phyloP scores from a whole-genome alignment of 345 rosid genomes.

The Atalantia buxifolia region DNA sequence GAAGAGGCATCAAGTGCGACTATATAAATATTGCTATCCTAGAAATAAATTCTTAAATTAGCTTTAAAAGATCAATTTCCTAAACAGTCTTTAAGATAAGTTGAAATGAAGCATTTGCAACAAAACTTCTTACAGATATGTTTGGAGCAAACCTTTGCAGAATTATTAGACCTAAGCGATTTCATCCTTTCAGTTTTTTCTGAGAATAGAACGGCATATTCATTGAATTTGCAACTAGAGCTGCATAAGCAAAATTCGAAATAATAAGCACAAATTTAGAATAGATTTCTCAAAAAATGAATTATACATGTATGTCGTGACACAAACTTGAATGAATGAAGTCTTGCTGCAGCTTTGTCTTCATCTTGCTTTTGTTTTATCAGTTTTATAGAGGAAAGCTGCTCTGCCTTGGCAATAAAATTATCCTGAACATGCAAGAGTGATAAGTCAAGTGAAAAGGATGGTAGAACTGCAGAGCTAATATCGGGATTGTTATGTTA shows the following conservation, averaged over 20 bases:
- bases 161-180: constrained; percentile 48
- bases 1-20: not conserved
- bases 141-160: constrained; percentile 40
- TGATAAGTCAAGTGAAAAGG: constrained; percentile 1
- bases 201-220: constrained; percentile 24
- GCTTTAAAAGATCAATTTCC: not conserved
- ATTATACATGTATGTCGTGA: not conserved
- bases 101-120: not conserved
- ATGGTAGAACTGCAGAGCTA: not conserved
- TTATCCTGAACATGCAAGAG: constrained; percentile 36
- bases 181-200: constrained; percentile 46
- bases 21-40: not conserved
- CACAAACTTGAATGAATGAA: constrained; percentile 73
- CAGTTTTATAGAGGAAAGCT: constrained; percentile 60
- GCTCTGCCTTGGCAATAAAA: constrained; percentile 53
- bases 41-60: not conserved
- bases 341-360: constrained; percentile 54
- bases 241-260: constrained; percentile 22
- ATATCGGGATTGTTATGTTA: not conserved
- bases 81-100: not conserved
- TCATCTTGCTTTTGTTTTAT: constrained; percentile 82
- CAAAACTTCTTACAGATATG: constrained; percentile 2
- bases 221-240: constrained; percentile 30
- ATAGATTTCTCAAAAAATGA: not conserved
- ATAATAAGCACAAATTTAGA: constrained; percentile 8